Evolutionary conservation across 768 basidiomycete genomes (phyloP).

Genomic region (Ramaria sp.): DNA sequence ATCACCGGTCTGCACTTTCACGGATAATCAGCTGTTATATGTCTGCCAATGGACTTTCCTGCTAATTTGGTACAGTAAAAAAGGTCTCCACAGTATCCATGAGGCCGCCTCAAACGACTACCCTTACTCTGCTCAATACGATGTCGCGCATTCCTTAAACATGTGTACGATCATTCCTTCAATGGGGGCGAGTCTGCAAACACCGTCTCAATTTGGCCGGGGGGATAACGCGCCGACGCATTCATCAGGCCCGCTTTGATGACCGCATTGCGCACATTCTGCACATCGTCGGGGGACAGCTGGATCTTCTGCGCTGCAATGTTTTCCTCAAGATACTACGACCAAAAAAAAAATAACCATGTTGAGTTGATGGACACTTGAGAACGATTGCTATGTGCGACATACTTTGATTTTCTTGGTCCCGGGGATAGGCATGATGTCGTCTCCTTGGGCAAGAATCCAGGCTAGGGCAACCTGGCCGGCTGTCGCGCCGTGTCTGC

Average conservation of each 20-base stretch:
- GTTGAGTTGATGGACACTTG: not conserved
- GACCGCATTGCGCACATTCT: conserved; percentile 26
- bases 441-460: conserved; percentile 36
- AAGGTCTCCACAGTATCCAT: too few relatives aligned
- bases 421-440: conserved; percentile 39
- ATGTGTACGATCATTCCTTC: not conserved
- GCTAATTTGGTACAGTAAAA: too few relatives aligned
- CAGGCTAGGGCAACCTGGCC: conserved; percentile 42
- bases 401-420: conserved; percentile 25
- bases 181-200: conserved; percentile 1
- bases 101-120: too few relatives aligned
- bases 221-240: conserved; percentile 1
- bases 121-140: too few relatives aligned
- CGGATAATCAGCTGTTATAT: too few relatives aligned
- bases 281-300: conserved; percentile 28
- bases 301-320: conserved; percentile 23
- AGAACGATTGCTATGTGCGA: not conserved
- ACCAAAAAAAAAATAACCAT: not conserved
- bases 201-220: not conserved
- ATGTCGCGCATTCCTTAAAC: too few relatives aligned
- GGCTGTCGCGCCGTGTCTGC: conserved; percentile 29
- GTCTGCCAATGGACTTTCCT: too few relatives aligned
- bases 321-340: conserved; percentile 37
- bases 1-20: too few relatives aligned
- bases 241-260: conserved; percentile 12